phyloP scores from a whole-genome alignment of 179 eudicot species.

The Heliamphora pulchella region DNA sequence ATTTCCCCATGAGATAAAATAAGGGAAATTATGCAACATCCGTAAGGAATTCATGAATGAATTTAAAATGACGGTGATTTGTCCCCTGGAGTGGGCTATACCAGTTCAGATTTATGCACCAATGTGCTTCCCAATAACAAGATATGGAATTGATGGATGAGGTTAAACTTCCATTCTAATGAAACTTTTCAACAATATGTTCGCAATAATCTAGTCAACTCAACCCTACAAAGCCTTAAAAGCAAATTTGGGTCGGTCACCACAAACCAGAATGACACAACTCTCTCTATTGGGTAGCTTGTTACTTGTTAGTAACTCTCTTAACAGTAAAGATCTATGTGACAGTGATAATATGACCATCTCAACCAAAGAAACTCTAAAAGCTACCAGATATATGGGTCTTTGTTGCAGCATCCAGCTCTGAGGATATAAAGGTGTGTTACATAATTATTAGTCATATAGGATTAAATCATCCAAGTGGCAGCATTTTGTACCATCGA shows the following conservation, averaged over 20 bases:
- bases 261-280: not conserved
- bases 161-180: not conserved
- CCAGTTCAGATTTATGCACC: not conserved
- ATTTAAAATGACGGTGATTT: not conserved
- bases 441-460: no score
- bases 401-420: not conserved
- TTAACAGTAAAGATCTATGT: not conserved
- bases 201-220: not conserved
- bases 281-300: not conserved
- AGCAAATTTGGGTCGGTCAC: not conserved
- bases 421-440: not conserved
- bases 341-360: not conserved
- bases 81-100: not conserved
- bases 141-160: not conserved
- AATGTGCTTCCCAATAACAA: not conserved
- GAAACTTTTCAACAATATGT: not conserved
- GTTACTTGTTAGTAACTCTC: not conserved
- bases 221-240: not conserved
- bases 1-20: no score
- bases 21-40: not conserved
- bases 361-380: not conserved
- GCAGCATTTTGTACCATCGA: no score
- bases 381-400: no score
- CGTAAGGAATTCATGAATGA: not conserved
- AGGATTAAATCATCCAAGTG: no score